A percentile compares a stretch with the other conserved stretches of the same genome.
Evolutionary conservation across 805 yeast genomes (phyloP).

Genomic region (Zygosaccharomyces kombuchaensis): DNA sequence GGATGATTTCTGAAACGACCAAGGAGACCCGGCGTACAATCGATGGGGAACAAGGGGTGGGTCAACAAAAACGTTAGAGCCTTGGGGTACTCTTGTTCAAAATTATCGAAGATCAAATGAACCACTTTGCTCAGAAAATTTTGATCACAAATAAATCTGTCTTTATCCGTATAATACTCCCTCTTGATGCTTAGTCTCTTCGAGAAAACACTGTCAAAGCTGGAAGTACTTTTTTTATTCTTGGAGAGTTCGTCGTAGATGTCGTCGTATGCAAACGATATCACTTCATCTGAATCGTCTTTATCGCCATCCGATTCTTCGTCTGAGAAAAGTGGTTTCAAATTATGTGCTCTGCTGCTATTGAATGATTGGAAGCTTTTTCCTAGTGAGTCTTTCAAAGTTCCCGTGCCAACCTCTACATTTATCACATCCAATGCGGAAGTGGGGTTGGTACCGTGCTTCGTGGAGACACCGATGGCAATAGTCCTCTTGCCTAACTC

Average conservation of each 20-base stretch:
- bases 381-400: constrained; percentile 65
- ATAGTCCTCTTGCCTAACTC: constrained; percentile 22
- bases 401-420: constrained; percentile 62
- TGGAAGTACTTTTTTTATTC: constrained; percentile 18
- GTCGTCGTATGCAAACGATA: constrained; percentile 19
- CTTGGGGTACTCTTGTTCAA: constrained; percentile 43
- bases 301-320: constrained; percentile 5
- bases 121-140: constrained; percentile 47
- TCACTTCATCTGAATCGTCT: constrained; percentile 13
- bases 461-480: constrained; percentile 32
- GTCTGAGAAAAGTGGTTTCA: constrained; percentile 31
- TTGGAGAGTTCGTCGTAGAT: constrained; percentile 28
- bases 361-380: constrained; percentile 40
- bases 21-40: constrained; percentile 53
- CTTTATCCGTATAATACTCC: constrained; percentile 60
- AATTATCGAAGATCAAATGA: constrained; percentile 39
- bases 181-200: constrained; percentile 33
- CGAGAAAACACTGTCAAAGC: constrained; percentile 35
- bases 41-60: constrained; percentile 78
- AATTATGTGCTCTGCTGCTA: neutral
- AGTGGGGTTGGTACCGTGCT: constrained; percentile 25
- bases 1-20: constrained; percentile 49
- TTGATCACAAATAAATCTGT: constrained; percentile 55
- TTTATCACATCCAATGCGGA: constrained; percentile 33
- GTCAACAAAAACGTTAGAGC: constrained; percentile 72